A percentile compares a stretch with the other conserved stretches of the same genome.
Evolutionary conservation across 169 alveolate genomes (phyloP).

Genomic region (Eimeria maxima): DNA sequence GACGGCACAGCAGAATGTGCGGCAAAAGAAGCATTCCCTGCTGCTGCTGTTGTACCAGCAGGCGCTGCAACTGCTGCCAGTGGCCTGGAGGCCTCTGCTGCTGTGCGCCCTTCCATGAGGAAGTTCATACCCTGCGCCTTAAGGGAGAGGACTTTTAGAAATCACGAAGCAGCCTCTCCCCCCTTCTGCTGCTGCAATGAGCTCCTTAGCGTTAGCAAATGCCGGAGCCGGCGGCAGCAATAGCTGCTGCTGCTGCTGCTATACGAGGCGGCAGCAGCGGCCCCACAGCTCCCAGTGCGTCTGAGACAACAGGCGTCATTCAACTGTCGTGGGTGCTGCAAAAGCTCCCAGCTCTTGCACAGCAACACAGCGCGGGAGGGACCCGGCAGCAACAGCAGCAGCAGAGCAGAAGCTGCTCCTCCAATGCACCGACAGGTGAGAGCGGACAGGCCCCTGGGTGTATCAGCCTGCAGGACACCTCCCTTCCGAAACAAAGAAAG

Average conservation of each 20-base stretch:
- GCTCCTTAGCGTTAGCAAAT: not conserved
- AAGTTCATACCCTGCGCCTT: not conserved
- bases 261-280: not conserved
- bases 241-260: constrained; percentile 3
- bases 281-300: constrained; percentile 28
- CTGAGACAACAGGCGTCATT: not conserved
- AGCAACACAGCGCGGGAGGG: not conserved
- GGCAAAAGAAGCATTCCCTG: constrained; percentile 29
- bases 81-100: constrained; percentile 73
- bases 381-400: constrained; percentile 22
- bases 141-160: not conserved
- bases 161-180: not conserved
- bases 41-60: constrained; percentile 60
- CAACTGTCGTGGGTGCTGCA: not conserved
- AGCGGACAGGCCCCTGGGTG: constrained; percentile 2
- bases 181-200: not conserved
- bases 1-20: constrained; percentile 45
- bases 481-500: not conserved
- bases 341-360: not conserved
- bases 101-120: constrained; percentile 63
- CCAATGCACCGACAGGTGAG: not conserved
- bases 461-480: not conserved
- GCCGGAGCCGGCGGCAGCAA: constrained; percentile 7
- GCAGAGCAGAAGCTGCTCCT: not conserved
- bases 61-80: constrained; percentile 57